phyloP scores from a whole-genome alignment of 768 basidiomycete species.

The Pisolithus sp. region DNA sequence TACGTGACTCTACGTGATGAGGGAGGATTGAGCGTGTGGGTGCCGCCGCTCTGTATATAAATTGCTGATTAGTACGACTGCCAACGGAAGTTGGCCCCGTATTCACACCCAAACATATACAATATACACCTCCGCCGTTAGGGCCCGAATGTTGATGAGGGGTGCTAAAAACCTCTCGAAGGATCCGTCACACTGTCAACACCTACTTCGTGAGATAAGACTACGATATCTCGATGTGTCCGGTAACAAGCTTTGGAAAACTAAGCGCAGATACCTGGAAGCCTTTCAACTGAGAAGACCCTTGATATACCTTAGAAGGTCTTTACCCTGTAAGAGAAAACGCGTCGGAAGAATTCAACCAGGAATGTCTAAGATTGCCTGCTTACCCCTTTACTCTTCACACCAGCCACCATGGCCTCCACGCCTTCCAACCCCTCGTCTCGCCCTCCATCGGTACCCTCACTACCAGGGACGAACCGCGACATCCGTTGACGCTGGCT shows the following conservation, averaged over 20 bases:
- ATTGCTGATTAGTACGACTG: too few relatives aligned
- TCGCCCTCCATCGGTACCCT: conserved; percentile 28
- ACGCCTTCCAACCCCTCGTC: conserved; percentile 40
- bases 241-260: too few relatives aligned
- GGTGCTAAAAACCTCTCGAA: too few relatives aligned
- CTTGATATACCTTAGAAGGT: conserved; percentile 68
- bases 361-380: neutral
- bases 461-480: conserved; percentile 22
- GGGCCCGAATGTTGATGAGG: too few relatives aligned
- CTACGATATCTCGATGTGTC: too few relatives aligned
- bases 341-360: conserved; percentile 7
- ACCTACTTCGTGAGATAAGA: too few relatives aligned
- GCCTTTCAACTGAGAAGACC: conserved; percentile 39
- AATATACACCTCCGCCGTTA: too few relatives aligned
- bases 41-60: neutral
- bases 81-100: too few relatives aligned
- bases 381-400: conserved; percentile 71
- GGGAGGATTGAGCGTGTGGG: neutral
- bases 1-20: too few relatives aligned
- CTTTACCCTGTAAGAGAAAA: conserved; percentile 46
- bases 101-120: too few relatives aligned
- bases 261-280: too few relatives aligned
- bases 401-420: conserved; percentile 69
- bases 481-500: conserved; percentile 45
- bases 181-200: too few relatives aligned